Base-by-base conservation (phyloP, 768 basidiomycete species). In the Suillus brevipes region DNA sequence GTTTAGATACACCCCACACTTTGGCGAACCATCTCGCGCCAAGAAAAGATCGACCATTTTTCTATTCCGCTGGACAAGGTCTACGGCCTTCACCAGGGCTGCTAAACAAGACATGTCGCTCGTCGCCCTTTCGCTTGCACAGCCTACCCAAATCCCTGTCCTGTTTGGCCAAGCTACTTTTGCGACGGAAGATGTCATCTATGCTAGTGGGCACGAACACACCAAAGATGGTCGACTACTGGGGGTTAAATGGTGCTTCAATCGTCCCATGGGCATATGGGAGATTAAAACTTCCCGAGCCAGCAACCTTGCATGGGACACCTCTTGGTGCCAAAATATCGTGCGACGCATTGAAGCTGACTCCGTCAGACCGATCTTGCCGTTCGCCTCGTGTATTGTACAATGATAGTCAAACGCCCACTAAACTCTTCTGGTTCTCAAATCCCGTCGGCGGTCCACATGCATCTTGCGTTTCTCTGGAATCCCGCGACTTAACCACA, bases 171-270 rank as follows among this genome's bases (percentile, higher is more conserved):
- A 90, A 68, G 83, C 84, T 0, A 72, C 80, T 1, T 90, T 90
- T 70, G 78, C 76, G 6, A 76, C 81, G 0, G 73, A 77, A 23
- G 73, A 77, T 6, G 73, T 75, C 23, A 66, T 91, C 6, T 85
- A 84, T 61, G 86, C 85, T 0, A 87, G 87, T 0, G 89, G 88
- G 0, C 89, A 87, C 70, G 85, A 89, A 57, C 79, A 81, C 50
- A 83, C 85, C 2, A 70, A 72, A 1, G 89, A 91, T 60, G 85
- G 83, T 6, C 83, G 86, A 50, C 67, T 86, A 18, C 77, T 91
- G 18, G 90, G 90, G 0, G 72, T 87, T 64, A 85, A 82, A 65
- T 77, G 78, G 4, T 91, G 89, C 71, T 80, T 79, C 67, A 91
- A 91, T 67, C 82, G 88, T 1, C 84, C 85, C 0, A 74, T 81